A percentile compares a stretch with the other conserved stretches of the same genome.
These are phyloP conservation scores for Aegle marmelos DNA, from an alignment of 345 rosid species.

Conservation along the genomic window DNA sequence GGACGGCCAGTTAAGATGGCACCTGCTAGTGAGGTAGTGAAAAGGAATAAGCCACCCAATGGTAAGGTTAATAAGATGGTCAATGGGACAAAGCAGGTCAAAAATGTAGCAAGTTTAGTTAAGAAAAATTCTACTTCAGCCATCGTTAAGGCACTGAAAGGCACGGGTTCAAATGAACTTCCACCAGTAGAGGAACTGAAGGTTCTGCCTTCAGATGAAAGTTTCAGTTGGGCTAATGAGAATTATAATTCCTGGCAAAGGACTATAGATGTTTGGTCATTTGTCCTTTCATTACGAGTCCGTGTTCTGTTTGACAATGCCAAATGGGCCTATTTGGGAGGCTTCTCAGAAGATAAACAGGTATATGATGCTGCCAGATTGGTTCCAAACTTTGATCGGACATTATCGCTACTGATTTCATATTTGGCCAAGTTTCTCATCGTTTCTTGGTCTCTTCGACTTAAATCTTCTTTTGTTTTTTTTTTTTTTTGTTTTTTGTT, in stretches of 20 bases:
- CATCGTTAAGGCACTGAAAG: constrained; percentile 37
- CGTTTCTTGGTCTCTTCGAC: neutral
- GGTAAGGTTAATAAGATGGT: constrained; percentile 44
- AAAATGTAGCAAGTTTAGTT: constrained; percentile 60
- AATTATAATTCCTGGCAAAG: constrained; percentile 75
- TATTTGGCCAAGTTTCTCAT: neutral
- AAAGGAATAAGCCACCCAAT: constrained; percentile 35
- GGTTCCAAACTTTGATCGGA: neutral
- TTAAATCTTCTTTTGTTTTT: neutral
- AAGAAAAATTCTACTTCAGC: constrained; percentile 38
- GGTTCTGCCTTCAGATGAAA: constrained; percentile 86
- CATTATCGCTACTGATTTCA: neutral
- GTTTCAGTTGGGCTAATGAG: constrained; percentile 94
- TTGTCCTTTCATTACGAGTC: constrained; percentile 61
- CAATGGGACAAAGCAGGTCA: constrained; percentile 52
- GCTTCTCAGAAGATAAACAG: constrained; percentile 80
- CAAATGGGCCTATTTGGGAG: constrained; percentile 79
- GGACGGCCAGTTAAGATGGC: constrained; percentile 75
- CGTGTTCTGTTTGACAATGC: constrained; percentile 80
- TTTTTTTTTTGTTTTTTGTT: neutral
- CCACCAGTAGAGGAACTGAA: constrained; percentile 64
- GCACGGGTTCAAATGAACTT: constrained; percentile 36
- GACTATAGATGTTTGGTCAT: constrained; percentile 88
- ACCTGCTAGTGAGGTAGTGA: constrained; percentile 67
- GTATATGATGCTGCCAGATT: constrained; percentile 25